Base-by-base conservation (phyloP, 2,329 filamentous ascomycete genomes). In the Teratosphaeriaceae sp. region DNA sequence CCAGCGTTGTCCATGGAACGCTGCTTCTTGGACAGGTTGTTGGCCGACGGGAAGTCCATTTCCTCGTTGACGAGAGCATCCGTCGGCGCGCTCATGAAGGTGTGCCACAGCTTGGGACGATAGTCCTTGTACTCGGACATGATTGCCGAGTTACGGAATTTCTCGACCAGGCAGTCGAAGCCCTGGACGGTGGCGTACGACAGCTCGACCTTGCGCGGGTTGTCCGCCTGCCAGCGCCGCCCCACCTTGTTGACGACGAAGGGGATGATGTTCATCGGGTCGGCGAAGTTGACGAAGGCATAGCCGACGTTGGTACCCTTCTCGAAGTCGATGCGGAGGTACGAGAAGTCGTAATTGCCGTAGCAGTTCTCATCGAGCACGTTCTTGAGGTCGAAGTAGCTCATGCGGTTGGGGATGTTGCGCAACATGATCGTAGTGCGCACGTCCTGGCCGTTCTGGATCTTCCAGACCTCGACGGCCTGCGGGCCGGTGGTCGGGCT, bases 111-210 rank as follows among this genome's bases (percentile, higher is more conserved):
- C 74, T 94, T 94, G 1, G 92, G 92, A 1, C 88, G 82, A 57
- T 88, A 94, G 40, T 84, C 80, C 1, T 79, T 73, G 9, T 81
- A 78, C 65, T 97, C 89, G 1, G 90, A 73, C 88, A 97, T 96
- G 22, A 98, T 88, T 0, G 88, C 90, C 29, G 88, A 95, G 69
- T 98, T 98, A 26, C 92, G 82, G 60, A 98, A 98, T 61, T 97
- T 96, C 63, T 94, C 85, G 5, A 96, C 79, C 0, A 97, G 74
- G 50, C 87, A 90, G 59, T 95, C 88, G 50, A 84, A 84, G 35
- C 92, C 92, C 69, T 98, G 92, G 46, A 95, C 90, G 11, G 89
- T 95, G n/a, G 92, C 92, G 64, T 97, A 98, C 0, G 89, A 95
- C 34, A 97, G 80, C 63, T 94, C 87, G 1, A 87, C 86, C 38